These are phyloP conservation scores for Aegilops umbellulata DNA, from an alignment of 176 grass and related monocot genomes.

Conservation along the genomic window DNA sequence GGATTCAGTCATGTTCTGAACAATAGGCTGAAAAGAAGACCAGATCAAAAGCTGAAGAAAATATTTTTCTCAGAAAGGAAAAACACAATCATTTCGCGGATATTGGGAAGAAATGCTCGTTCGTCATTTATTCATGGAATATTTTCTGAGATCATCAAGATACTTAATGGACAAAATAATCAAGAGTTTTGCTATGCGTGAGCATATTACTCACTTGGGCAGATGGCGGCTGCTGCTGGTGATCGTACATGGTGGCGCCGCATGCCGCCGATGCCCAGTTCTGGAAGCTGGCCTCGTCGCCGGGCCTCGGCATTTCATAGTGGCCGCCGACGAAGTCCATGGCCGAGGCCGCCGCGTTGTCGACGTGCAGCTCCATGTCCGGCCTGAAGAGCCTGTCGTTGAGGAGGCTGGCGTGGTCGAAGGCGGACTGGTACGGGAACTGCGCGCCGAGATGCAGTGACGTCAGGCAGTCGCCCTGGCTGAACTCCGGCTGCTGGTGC, in stretches of 20 bases:
- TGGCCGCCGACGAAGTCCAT: constrained; percentile 40
- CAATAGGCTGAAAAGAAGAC: neutral
- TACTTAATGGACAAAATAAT: neutral
- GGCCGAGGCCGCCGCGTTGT: neutral
- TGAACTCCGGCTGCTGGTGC: constrained; percentile 42
- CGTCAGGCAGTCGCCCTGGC: constrained; percentile 43
- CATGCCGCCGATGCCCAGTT: constrained; percentile 62
- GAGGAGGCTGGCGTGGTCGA: constrained; percentile 43
- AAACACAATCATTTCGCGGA: neutral
- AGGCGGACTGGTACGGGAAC: constrained; percentile 43
- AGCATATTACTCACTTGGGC: constrained; percentile 51
- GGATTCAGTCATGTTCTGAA: constrained; percentile 38
- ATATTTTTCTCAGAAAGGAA: neutral
- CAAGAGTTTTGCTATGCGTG: neutral
- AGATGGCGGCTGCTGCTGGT: constrained; percentile 38
- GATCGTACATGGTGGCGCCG: constrained; percentile 45
- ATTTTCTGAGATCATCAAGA: neutral
- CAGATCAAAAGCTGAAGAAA: neutral
- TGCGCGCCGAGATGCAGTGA: constrained; percentile 46
- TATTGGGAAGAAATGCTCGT: neutral
- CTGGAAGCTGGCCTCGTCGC: constrained; percentile 66
- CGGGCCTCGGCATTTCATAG: constrained; percentile 53
- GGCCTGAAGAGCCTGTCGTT: constrained; percentile 49
- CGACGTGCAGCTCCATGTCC: constrained; percentile 38
- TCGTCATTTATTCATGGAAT: neutral